Base-by-base conservation (phyloP, 495 filamentous ascomycete genomes). In the Tuber magnatum region DNA sequence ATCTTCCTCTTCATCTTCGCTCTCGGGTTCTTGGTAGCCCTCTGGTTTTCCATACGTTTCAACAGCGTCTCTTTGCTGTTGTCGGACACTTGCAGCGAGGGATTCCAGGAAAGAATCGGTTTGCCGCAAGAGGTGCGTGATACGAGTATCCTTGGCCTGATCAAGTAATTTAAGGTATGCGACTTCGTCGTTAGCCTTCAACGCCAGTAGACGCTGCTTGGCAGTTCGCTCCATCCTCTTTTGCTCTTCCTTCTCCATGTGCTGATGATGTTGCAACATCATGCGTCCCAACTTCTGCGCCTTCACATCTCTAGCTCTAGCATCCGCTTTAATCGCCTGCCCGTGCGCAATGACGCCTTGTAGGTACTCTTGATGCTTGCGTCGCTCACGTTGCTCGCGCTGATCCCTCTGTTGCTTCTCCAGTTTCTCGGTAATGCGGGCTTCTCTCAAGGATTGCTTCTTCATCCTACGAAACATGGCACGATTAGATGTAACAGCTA, bases 181-280 rank as follows among this genome's bases (percentile, higher is more conserved):
- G 84, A 97, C 95, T 86, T 99, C 95, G 84, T 99, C 94, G 89
- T 99, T 97, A 79, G 94, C 94, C 85, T 97, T 98, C 84, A 99
- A 86, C 43, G 96, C 96, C 84, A 97, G 93, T 61, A 99, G 92
- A 97, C 95, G 96, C 85, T 98, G 95, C 86, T 97, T 98, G 43
- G 95, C 95, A 22, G 94, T 99, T 73, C 96, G 88, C 84, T 99
- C 95, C 78, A 98, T 90, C 76, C 95, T 91, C 85, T 95, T 97
- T 87, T 97, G 94, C 86, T 99, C 95, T 86, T 99, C 95, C 83
- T 97, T 97, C 84, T 98, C 95, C 84, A 98, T 97, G 83, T 94
- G 91, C 85, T 94, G 92, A 81, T 99, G 95, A 48, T 97, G 93
- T 65, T 87, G 82, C 44, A 92, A 85, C 92, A 97, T 97, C 84